Evolutionary conservation across 2,329 filamentous ascomycete genomes (phyloP).

Genomic region (Exophiala lecanii-corni): DNA sequence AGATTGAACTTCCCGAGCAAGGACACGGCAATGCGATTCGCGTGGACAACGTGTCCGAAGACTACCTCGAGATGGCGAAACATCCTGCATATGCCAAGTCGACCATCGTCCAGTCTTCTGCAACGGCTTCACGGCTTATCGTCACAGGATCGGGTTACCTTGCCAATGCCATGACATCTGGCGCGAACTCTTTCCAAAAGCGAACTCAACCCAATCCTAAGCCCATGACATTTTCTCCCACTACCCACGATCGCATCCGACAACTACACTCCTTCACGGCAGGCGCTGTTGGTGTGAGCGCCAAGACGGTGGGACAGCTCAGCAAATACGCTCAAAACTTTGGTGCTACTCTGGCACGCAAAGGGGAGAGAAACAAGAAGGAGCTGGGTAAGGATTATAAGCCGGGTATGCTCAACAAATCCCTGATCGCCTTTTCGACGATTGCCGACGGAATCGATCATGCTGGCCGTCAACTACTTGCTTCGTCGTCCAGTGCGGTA

Average conservation of each 20-base stretch:
- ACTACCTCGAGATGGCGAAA: slow-evolving; percentile 68
- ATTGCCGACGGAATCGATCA: slow-evolving; percentile 91
- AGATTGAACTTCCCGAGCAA: slow-evolving; percentile 44
- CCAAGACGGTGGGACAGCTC: slow-evolving; percentile 82
- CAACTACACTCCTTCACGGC: slow-evolving; percentile 84
- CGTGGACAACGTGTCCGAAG: slow-evolving; percentile 46
- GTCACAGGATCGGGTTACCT: slow-evolving; percentile 81
- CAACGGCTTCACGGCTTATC: slow-evolving; percentile 82
- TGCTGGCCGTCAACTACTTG: slow-evolving; percentile 72
- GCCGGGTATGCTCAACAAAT: slow-evolving; percentile 90
- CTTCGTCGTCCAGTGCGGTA: slow-evolving; percentile 70
- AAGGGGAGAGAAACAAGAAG: slow-evolving; percentile 53
- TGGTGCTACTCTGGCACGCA: slow-evolving; percentile 69
- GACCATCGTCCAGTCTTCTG: slow-evolving; percentile 78
- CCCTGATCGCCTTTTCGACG: slow-evolving; percentile 91
- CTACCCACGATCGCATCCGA: slow-evolving; percentile 78
- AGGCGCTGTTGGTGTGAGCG: slow-evolving; percentile 71
- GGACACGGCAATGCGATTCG: slow-evolving; percentile 44
- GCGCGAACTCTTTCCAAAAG: slow-evolving; percentile 75
- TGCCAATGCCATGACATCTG: slow-evolving; percentile 68
- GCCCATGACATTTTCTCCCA: slow-evolving; percentile 80
- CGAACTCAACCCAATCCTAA: slow-evolving; percentile 72
- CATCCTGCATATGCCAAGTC: slow-evolving; percentile 92
- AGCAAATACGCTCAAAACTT: slow-evolving; percentile 83
- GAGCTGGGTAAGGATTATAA: slow-evolving; percentile 76